Percentiles rank a stretch among this genome's conserved stretches.
Evolutionary conservation across 768 basidiomycete genomes (phyloP).

Genomic region (Tephrocybe rancida): DNA sequence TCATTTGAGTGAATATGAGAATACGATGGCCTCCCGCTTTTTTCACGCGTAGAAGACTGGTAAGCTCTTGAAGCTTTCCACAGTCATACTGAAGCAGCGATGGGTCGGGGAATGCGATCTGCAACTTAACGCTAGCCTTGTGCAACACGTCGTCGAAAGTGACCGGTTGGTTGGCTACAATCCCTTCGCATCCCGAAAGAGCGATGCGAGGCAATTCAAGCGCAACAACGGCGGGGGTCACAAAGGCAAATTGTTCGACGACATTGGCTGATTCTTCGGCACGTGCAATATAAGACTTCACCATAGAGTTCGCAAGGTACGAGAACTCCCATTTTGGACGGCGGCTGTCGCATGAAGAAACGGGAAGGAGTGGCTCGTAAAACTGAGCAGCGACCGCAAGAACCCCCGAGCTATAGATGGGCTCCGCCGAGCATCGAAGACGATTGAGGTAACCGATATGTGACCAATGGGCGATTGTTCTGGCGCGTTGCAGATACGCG

Average conservation of each 20-base stretch:
- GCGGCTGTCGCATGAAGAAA: constrained; percentile 42
- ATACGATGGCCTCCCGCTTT: constrained; percentile 88
- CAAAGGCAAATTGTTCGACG: constrained; percentile 76
- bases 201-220: constrained; percentile 69
- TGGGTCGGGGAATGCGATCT: constrained; percentile 92
- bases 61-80: constrained; percentile 89
- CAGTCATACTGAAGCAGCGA: constrained; percentile 94
- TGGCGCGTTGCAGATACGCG: constrained; percentile 49
- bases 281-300: constrained; percentile 69
- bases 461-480: constrained; percentile 60
- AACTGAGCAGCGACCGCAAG: constrained; percentile 41
- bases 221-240: constrained; percentile 78
- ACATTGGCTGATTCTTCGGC: constrained; percentile 51
- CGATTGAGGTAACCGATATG: constrained; percentile 77
- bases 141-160: constrained; percentile 75
- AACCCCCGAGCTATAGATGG: constrained; percentile 49
- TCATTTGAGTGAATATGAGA: constrained; percentile 98
- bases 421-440: constrained; percentile 58
- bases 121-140: constrained; percentile 75
- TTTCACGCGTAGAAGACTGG: constrained; percentile 76
- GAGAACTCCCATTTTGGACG: constrained; percentile 44
- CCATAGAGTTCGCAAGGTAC: constrained; percentile 41
- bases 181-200: constrained; percentile 43
- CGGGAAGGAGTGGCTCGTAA: constrained; percentile 52
- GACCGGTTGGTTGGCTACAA: constrained; percentile 31